A percentile compares a stretch with the other conserved stretches of the same genome.
phyloP scores from a whole-genome alignment of 371 early-diverging fungal genomes.

The Apophysomyces ossiformis region DNA sequence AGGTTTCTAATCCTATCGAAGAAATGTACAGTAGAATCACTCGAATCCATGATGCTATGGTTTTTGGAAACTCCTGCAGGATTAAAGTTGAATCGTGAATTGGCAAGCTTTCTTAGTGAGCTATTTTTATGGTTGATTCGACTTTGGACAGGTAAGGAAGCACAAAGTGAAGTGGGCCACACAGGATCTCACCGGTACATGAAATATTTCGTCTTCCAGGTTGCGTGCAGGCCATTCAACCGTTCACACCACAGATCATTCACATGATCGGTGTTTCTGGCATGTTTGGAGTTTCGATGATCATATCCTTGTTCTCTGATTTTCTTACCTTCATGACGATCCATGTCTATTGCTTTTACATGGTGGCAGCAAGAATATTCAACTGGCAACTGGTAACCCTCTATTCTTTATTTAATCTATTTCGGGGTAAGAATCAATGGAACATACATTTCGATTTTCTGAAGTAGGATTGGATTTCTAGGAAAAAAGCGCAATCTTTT shows the following conservation, averaged over 20 bases:
- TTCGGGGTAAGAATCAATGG: slow-evolving; percentile 68
- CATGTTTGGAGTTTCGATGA: slow-evolving; percentile 84
- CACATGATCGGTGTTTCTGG: slow-evolving; percentile 79
- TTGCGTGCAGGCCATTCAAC: slow-evolving; percentile 59
- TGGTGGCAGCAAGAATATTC: slow-evolving; percentile 90
- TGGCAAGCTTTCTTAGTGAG: slow-evolving; percentile 90
- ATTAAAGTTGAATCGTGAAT: slow-evolving; percentile 90
- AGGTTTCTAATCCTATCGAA: slow-evolving; percentile 15
- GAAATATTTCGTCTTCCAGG: slow-evolving; percentile 24
- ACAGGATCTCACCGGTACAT: neutral
- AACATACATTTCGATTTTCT: neutral
- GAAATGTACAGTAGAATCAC: slow-evolving; percentile 68
- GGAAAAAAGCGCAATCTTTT: slow-evolving; percentile 89
- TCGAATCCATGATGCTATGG: slow-evolving; percentile 86
- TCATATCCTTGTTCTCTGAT: slow-evolving; percentile 83
- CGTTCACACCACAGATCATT: slow-evolving; percentile 70
- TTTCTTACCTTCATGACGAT: slow-evolving; percentile 81
- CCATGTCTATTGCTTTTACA: slow-evolving; percentile 93
- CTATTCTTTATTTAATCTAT: slow-evolving; percentile 87
- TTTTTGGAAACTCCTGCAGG: slow-evolving; percentile 95
- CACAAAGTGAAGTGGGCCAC: neutral
- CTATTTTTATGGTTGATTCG: slow-evolving; percentile 92
- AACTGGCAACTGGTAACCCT: slow-evolving; percentile 89
- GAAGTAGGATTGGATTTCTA: slow-evolving; percentile 13
- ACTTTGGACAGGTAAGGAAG: slow-evolving; percentile 77